Percentiles rank a stretch among this genome's conserved stretches.
Evolutionary conservation across 495 filamentous ascomycete genomes (phyloP).

Genomic region (Talaromyces adpressus): DNA sequence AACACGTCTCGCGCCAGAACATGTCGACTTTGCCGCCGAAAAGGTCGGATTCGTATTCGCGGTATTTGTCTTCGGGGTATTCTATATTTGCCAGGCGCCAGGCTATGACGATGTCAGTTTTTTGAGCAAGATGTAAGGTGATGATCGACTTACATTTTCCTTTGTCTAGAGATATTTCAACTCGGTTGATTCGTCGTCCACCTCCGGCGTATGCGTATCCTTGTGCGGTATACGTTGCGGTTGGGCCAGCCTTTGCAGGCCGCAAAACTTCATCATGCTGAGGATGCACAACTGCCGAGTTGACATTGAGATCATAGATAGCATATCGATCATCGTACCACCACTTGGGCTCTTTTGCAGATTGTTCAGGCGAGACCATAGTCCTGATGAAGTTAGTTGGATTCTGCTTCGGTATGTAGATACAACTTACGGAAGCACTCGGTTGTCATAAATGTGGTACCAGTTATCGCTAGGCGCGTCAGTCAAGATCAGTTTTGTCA

Average conservation of each 20-base stretch:
- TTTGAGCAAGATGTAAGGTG: not conserved
- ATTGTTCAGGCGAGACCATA: constrained; percentile 77
- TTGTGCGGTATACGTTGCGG: constrained; percentile 50
- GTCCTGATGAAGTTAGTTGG: constrained; percentile 30
- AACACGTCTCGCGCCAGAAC: constrained; percentile 71
- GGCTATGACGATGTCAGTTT: constrained; percentile 25
- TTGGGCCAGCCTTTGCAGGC: constrained; percentile 36
- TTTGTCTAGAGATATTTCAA: constrained; percentile 82
- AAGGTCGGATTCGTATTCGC: constrained; percentile 56
- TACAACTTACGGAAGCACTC: constrained; percentile 63
- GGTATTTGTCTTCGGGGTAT: constrained; percentile 85
- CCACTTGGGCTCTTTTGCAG: constrained; percentile 64
- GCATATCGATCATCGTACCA: constrained; percentile 93
- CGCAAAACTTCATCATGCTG: constrained; percentile 68
- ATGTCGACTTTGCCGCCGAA: constrained; percentile 79
- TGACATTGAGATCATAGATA: constrained; percentile 89
- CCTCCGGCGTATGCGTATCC: constrained; percentile 92
- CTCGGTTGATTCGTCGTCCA: constrained; percentile 74
- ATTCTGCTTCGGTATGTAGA: constrained; percentile 9
- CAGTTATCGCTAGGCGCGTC: constrained; percentile 80
- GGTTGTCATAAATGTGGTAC: constrained; percentile 95
- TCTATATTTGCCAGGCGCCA: constrained; percentile 78
- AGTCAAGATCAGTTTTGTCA: constrained; percentile 78
- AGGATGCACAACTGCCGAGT: constrained; percentile 77
- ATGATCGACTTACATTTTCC: constrained; percentile 44